phyloP scores from a whole-genome alignment of 345 rosid species.

The Carallia pectinifolia region DNA sequence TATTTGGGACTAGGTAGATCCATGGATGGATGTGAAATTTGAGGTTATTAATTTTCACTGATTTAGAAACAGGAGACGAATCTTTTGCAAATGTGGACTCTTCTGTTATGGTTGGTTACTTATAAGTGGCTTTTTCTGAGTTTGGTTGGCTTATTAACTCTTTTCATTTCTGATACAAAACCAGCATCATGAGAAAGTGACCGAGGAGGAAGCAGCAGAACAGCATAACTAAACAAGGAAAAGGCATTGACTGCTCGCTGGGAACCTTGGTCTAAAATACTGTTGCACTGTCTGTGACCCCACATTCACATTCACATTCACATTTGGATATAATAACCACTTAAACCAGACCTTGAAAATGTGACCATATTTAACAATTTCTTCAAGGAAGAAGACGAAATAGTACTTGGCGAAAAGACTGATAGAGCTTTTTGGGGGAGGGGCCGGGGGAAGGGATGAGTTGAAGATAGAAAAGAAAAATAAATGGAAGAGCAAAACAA shows the following conservation, averaged over 20 bases:
- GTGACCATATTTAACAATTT: not conserved
- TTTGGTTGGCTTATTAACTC: not conserved
- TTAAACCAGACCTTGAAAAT: not conserved
- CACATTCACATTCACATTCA: not conserved
- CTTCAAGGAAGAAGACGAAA: constrained; percentile 14
- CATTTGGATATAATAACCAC: not conserved
- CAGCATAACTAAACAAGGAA: constrained; percentile 24
- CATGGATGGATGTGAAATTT: constrained; percentile 25
- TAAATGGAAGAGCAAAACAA: not conserved
- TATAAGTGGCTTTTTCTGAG: not conserved
- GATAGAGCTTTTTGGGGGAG: constrained; percentile 1
- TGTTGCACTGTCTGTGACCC: constrained; percentile 15
- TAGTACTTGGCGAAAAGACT: constrained; percentile 17
- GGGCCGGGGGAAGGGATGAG: not conserved
- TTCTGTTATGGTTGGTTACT: not conserved
- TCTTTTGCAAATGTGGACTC: constrained; percentile 1
- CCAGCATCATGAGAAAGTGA: constrained; percentile 28
- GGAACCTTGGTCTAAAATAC: constrained; percentile 11
- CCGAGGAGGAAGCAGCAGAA: constrained; percentile 24
- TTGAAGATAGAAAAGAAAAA: not conserved
- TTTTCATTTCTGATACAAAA: constrained; percentile 14
- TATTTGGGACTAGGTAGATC: constrained; percentile 47
- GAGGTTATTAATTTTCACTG: not conserved
- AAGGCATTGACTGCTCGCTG: constrained; percentile 21
- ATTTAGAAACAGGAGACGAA: not conserved